phyloP scores from a whole-genome alignment of 148 eudicot genomes.

The Linanthus parryae region DNA sequence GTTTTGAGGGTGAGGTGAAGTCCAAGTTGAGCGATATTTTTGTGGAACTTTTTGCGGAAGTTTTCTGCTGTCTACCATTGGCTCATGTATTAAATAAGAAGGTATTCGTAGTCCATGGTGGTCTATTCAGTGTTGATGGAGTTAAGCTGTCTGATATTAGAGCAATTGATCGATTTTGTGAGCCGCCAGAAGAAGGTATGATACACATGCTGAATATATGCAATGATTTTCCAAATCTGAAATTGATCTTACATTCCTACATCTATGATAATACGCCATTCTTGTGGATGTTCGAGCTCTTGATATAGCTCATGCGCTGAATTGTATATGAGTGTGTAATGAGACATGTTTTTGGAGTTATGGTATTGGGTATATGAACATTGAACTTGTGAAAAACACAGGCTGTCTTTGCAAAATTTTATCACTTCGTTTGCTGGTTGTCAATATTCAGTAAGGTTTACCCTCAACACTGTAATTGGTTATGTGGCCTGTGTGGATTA shows the following conservation, averaged over 20 bases:
- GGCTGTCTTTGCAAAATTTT: too few relatives aligned
- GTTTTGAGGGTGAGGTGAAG: slow-evolving; percentile 96
- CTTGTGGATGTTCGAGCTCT: too few relatives aligned
- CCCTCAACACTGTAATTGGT: too few relatives aligned
- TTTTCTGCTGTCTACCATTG: slow-evolving; percentile 93
- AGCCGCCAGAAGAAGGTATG: slow-evolving; percentile 99
- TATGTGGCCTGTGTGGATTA: too few relatives aligned
- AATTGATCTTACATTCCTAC: slow-evolving; percentile 9
- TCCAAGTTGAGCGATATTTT: slow-evolving; percentile 88
- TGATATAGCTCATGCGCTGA: too few relatives aligned
- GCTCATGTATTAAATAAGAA: slow-evolving; percentile 87
- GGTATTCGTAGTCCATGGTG: slow-evolving; percentile 94
- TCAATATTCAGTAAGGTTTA: too few relatives aligned
- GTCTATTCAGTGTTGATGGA: slow-evolving; percentile 97
- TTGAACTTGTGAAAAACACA: too few relatives aligned
- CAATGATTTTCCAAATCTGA: slow-evolving; percentile 1
- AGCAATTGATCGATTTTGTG: slow-evolving; percentile 90
- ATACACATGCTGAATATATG: slow-evolving; percentile 1
- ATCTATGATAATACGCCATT: too few relatives aligned
- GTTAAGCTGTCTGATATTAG: slow-evolving; percentile 89
- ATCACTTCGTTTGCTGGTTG: too few relatives aligned
- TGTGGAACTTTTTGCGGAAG: slow-evolving; percentile 99
- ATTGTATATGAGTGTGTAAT: too few relatives aligned
- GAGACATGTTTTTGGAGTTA: too few relatives aligned
- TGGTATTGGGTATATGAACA: too few relatives aligned